Evolutionary conservation across 2,329 filamentous ascomycete species (phyloP).

Genomic region (Geosmithia morbida): DNA sequence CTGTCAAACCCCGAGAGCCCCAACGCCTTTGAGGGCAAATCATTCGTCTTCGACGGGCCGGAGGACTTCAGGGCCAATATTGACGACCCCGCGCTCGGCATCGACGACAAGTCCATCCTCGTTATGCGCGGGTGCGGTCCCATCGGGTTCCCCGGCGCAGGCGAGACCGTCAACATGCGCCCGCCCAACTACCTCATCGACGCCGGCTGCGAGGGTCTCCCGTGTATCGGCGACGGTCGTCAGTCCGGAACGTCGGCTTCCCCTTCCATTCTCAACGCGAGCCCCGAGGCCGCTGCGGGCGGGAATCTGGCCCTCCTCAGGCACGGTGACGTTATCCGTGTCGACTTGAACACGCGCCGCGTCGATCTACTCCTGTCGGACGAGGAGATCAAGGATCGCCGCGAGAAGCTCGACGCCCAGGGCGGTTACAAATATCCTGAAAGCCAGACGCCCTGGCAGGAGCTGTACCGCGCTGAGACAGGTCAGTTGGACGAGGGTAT

Average conservation of each 20-base stretch:
- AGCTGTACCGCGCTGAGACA: constrained; percentile 30
- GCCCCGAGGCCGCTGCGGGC: constrained; percentile 37
- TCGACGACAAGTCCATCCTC: constrained; percentile 1
- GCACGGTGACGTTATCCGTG: constrained; percentile 32
- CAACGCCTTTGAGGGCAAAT: constrained; percentile 29
- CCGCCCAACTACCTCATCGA: constrained; percentile 27
- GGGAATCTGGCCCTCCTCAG: constrained; percentile 35
- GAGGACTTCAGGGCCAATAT: constrained; percentile 30
- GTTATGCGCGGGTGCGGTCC: constrained; percentile 23
- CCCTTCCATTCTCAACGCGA: constrained; percentile 40
- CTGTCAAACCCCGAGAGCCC: constrained; percentile 27
- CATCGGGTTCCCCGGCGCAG: constrained; percentile 32
- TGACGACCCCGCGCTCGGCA: constrained; percentile 12
- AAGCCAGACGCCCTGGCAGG: constrained; percentile 35
- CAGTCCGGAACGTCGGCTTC: constrained; percentile 40
- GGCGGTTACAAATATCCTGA: constrained; percentile 22
- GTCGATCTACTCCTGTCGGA: constrained; percentile 30
- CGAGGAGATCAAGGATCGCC: constrained; percentile 23
- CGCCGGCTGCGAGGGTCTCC: constrained; percentile 26
- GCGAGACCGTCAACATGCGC: constrained; percentile 38
- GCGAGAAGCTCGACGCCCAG: constrained; percentile 17
- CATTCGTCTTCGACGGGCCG: constrained; percentile 34
- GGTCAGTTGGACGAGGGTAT: constrained; percentile 29
- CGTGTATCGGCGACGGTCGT: constrained; percentile 37
- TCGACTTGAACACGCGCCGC: constrained; percentile 31